Evolutionary conservation across 2,329 filamentous ascomycete species (phyloP).

Genomic region (Trichoderma guizhouense): DNA sequence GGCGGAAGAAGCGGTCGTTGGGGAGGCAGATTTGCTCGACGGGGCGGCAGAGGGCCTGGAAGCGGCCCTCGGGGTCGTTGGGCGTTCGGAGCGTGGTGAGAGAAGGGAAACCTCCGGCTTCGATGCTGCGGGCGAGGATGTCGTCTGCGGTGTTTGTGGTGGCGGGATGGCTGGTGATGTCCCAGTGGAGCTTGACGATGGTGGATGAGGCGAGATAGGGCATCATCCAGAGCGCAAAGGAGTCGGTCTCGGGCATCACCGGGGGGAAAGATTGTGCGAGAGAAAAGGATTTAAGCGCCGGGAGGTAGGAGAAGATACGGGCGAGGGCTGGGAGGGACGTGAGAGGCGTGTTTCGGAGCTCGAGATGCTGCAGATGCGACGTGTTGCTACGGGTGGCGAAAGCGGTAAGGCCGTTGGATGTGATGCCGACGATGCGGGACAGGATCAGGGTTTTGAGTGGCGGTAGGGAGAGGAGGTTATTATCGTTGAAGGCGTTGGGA

Average conservation of each 20-base stretch:
- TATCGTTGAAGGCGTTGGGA: constrained; percentile 54
- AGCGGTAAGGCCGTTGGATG: constrained; percentile 52
- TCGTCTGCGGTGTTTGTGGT: constrained; percentile 51
- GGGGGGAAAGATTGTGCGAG: constrained; percentile 55
- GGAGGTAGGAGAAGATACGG: constrained; percentile 56
- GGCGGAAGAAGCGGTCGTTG: constrained; percentile 41
- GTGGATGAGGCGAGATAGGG: constrained; percentile 59
- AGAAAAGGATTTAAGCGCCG: constrained; percentile 46
- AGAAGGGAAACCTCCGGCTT: constrained; percentile 58
- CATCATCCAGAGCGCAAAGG: constrained; percentile 57
- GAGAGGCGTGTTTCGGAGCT: constrained; percentile 55
- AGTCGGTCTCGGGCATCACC: constrained; percentile 51
- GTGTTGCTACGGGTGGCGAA: constrained; percentile 52
- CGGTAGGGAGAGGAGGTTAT: constrained; percentile 53
- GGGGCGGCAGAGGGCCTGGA: constrained; percentile 67
- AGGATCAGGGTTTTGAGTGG: constrained; percentile 53
- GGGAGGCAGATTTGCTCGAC: constrained; percentile 52
- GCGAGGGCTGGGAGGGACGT: constrained; percentile 55
- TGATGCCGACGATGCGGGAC: constrained; percentile 54
- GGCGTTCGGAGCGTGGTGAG: constrained; percentile 60
- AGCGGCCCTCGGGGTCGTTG: constrained; percentile 64
- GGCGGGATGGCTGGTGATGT: constrained; percentile 52
- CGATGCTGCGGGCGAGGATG: constrained; percentile 62
- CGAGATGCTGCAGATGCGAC: constrained; percentile 45
- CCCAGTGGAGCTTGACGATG: constrained; percentile 59